Conservation (phyloP, 2,329 filamentous ascomycete species). For the Fusarium gaditjirri region DNA sequence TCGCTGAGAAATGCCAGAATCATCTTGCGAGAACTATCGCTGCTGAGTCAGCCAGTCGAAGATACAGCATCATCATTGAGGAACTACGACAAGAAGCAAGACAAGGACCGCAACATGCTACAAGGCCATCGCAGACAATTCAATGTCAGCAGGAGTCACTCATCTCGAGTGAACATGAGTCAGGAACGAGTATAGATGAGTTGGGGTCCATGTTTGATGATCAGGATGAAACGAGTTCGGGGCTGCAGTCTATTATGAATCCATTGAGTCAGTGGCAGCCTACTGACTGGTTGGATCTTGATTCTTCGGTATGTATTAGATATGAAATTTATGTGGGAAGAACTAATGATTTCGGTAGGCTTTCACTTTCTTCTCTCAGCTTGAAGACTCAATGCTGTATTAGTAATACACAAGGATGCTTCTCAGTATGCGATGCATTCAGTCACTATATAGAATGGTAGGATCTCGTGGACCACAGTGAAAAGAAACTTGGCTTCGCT, state of each 20-base stretch:
- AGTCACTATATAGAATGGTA: too few species aligned
- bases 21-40: slow-evolving; percentile 20
- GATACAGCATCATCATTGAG: slow-evolving; percentile 32
- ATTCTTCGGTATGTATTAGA: slow-evolving; percentile 4
- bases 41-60: slow-evolving; percentile 7
- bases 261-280: slow-evolving; percentile 19
- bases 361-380: slow-evolving; percentile 16
- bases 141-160: slow-evolving; percentile 3
- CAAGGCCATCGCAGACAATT: neutral
- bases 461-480: too few species aligned
- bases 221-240: neutral
- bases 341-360: neutral
- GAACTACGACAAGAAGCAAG: slow-evolving; percentile 10
- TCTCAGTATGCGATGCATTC: accelerated
- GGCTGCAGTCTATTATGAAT: slow-evolving; percentile 4
- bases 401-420: neutral
- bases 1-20: slow-evolving; percentile 37
- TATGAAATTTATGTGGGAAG: accelerated
- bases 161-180: neutral
- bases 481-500: too few species aligned
- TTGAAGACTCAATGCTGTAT: slow-evolving; percentile 7
- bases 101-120: slow-evolving; percentile 13
- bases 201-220: neutral
- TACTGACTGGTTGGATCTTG: slow-evolving; percentile 22
- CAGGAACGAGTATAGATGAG: slow-evolving; percentile 8